Conservation (phyloP, 441 rosid species). For the Codiaeum variegatum region DNA sequence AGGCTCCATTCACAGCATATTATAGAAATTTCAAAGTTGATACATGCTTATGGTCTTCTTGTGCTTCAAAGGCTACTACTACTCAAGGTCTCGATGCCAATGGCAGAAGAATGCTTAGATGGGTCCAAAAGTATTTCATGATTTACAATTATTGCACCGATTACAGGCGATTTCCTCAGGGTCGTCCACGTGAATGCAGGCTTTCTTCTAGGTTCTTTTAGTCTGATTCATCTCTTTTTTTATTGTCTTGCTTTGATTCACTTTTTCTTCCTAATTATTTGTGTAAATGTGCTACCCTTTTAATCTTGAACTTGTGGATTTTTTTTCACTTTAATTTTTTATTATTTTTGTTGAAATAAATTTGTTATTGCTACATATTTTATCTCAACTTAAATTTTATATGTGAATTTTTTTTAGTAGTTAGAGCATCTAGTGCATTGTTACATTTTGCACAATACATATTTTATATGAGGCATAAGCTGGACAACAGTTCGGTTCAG, state of each 20-base stretch:
- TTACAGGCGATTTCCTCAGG: conserved; percentile 24
- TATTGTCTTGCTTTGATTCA: neutral
- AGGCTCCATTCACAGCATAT: conserved; percentile 38
- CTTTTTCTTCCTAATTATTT: too few relatives aligned
- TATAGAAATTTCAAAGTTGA: conserved; percentile 36
- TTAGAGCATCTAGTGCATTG: too few relatives aligned
- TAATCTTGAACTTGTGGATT: neutral
- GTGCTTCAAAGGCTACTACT: neutral
- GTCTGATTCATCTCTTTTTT: neutral
- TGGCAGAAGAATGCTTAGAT: conserved; percentile 22
- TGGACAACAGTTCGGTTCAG: too few relatives aligned
- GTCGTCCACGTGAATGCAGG: conserved; percentile 27
- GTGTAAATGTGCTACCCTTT: neutral
- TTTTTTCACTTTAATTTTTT: neutral
- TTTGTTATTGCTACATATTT: too few relatives aligned
- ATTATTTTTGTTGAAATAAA: too few relatives aligned
- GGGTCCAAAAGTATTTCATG: conserved; percentile 37
- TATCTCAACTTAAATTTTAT: too few relatives aligned
- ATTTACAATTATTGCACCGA: conserved; percentile 35
- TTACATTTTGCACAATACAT: too few relatives aligned
- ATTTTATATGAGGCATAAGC: too few relatives aligned
- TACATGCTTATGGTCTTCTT: conserved; percentile 20
- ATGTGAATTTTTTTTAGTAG: too few relatives aligned
- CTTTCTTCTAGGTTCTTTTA: conserved; percentile 12
- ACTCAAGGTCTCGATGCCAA: conserved; percentile 20